phyloP scores from a whole-genome alignment of 2,329 filamentous ascomycete genomes.

The Ascochyta lentis region DNA sequence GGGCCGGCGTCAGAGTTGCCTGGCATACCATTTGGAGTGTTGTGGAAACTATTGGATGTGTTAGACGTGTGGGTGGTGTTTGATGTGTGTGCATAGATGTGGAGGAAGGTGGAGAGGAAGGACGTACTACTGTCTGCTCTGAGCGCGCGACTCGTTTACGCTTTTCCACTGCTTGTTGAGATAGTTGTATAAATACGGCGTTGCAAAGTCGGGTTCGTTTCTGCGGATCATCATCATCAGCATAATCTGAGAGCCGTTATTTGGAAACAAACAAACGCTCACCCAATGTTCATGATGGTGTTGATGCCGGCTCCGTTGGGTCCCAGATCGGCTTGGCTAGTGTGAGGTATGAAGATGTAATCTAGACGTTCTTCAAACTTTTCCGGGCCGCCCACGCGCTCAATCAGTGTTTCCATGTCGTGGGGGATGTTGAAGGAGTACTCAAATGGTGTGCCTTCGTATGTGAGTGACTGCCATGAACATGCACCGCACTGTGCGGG shows the following conservation, averaged over 20 bases:
- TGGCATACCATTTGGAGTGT: slow-evolving; percentile 45
- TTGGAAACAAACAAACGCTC: too few species aligned
- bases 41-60: slow-evolving; percentile 21
- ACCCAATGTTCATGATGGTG: slow-evolving; percentile 59
- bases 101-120: too few species aligned
- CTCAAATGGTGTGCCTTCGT: slow-evolving; percentile 50
- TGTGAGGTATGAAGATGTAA: slow-evolving; percentile 46
- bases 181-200: slow-evolving; percentile 62
- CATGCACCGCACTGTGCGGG: slow-evolving; percentile 47
- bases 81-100: neutral
- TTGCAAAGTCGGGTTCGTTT: slow-evolving; percentile 71
- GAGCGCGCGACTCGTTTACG: slow-evolving; percentile 40
- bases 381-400: slow-evolving; percentile 45
- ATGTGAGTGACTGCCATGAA: slow-evolving; percentile 45
- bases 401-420: slow-evolving; percentile 48
- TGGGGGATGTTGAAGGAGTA: slow-evolving; percentile 50
- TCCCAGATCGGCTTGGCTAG: slow-evolving; percentile 42
- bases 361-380: slow-evolving; percentile 47
- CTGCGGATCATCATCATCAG: slow-evolving; percentile 47
- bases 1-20: slow-evolving; percentile 54
- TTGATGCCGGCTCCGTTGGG: slow-evolving; percentile 47
- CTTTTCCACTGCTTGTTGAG: slow-evolving; percentile 50
- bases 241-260: too few species aligned
- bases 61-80: slow-evolving; percentile 3
- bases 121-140: slow-evolving; percentile 41